Evolutionary conservation across 176 grass and related monocot species (phyloP).

Genomic region (Canna indica): DNA sequence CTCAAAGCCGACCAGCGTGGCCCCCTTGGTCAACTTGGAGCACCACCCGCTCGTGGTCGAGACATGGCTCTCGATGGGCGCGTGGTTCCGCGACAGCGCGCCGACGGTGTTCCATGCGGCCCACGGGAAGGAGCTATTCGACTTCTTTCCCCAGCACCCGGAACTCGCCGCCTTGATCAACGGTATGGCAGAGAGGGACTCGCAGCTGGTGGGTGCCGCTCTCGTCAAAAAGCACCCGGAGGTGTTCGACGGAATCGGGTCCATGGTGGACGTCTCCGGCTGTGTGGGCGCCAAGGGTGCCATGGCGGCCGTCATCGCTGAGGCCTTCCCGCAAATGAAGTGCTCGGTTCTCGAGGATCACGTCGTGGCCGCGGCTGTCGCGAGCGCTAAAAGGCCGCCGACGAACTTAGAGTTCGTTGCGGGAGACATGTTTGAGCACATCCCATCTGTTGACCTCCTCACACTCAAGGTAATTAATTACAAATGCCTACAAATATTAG

Average conservation of each 20-base stretch:
- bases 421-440: conserved; percentile 6
- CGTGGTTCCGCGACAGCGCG: conserved; percentile 21
- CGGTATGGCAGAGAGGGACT: conserved; percentile 16
- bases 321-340: conserved; percentile 27
- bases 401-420: neutral
- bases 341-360: conserved; percentile 43
- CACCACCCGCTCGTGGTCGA: neutral
- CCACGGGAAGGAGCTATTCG: conserved; percentile 24
- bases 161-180: conserved; percentile 14
- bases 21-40: neutral
- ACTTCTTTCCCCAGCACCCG: neutral
- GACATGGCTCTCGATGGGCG: conserved; percentile 2
- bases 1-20: neutral
- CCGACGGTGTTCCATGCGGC: neutral
- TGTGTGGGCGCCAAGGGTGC: conserved; percentile 4
- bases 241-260: conserved; percentile 13
- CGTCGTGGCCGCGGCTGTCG: neutral
- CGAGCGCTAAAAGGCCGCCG: neutral
- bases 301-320: conserved; percentile 6
- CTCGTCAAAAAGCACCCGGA: neutral
- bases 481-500: too few species aligned
- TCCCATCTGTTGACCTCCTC: neutral
- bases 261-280: conserved; percentile 42
- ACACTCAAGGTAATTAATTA: neutral
- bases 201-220: conserved; percentile 6